Evolutionary conservation across 2,329 filamentous ascomycete genomes (phyloP).

Genomic region (Calcarisporium arbuscula): DNA sequence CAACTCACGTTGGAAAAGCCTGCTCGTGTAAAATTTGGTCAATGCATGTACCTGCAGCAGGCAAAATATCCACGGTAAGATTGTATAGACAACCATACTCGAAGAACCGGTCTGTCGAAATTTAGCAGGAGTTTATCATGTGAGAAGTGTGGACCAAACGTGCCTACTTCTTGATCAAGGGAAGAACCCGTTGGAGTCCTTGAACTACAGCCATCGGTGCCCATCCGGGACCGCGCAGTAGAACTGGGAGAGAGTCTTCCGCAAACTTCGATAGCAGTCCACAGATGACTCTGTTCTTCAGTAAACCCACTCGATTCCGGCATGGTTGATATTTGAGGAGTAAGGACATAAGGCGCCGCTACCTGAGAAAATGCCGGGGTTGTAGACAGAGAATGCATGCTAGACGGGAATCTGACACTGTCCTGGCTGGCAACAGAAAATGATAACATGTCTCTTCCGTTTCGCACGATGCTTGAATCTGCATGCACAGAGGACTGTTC

Average conservation of each 20-base stretch:
- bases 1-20: conserved; percentile 33
- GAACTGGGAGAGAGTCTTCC: conserved; percentile 27
- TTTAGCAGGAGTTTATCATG: too few relatives aligned
- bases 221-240: conserved; percentile 2
- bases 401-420: neutral
- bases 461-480: too few relatives aligned
- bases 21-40: conserved; percentile 41
- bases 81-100: conserved; percentile 45
- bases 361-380: conserved; percentile 8
- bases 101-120: conserved; percentile 23
- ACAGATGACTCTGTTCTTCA: conserved; percentile 30
- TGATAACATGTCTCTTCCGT: too few relatives aligned
- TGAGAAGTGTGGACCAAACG: too few relatives aligned
- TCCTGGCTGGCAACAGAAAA: neutral
- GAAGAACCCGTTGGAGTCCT: conserved; percentile 8
- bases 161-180: conserved; percentile 16
- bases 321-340: conserved; percentile 37
- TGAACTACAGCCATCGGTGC: neutral
- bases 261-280: conserved; percentile 44
- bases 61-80: conserved; percentile 38
- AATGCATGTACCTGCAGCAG: conserved; percentile 33
- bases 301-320: conserved; percentile 32
- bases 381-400: conserved; percentile 1
- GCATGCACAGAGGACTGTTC: too few relatives aligned
- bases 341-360: conserved; percentile 22